Conservation (phyloP, 208 protist genomes). For the Trypanosoma cruzi region DNA sequence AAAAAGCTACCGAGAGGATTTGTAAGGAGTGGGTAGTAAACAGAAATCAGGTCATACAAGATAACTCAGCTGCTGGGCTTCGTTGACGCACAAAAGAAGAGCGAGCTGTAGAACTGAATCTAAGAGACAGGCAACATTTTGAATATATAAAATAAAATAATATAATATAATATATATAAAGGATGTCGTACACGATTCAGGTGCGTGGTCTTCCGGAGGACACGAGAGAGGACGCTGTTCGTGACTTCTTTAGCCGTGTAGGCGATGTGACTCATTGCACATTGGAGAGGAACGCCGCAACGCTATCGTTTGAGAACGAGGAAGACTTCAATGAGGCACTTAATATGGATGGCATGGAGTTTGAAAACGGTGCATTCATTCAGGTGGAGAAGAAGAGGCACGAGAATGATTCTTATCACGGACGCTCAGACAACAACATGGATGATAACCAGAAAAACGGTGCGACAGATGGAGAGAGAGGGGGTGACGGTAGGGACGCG, state of each 20-base stretch:
- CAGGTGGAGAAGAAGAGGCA: constrained; percentile 20
- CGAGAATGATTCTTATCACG: not conserved
- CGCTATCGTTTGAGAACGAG: constrained; percentile 34
- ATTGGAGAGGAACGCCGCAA: constrained; percentile 29
- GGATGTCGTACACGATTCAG: constrained; percentile 21
- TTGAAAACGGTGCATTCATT: constrained; percentile 36
- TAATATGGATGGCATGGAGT: constrained; percentile 37
- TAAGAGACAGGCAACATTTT: not conserved
- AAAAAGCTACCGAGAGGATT: not conserved
- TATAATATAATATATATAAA: not conserved
- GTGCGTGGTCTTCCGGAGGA: constrained; percentile 53
- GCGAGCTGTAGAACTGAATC: not conserved
- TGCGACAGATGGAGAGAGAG: constrained; percentile 26
- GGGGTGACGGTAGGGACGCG: constrained; percentile 29
- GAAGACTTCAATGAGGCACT: constrained; percentile 46
- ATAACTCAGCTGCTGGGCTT: too few species aligned
- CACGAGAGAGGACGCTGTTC: constrained; percentile 49
- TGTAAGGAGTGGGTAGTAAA: not conserved
- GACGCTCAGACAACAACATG: not conserved
- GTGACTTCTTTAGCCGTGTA: constrained; percentile 69
- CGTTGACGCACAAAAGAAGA: not conserved
- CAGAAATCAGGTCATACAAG: too few species aligned
- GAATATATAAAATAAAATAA: constrained; percentile 5
- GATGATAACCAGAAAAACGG: not conserved
- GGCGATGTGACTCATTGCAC: constrained; percentile 51